These are phyloP conservation scores for Curvularia hawaiiensis DNA, from an alignment of 2,329 filamentous ascomycete species.

Conservation along the genomic window DNA sequence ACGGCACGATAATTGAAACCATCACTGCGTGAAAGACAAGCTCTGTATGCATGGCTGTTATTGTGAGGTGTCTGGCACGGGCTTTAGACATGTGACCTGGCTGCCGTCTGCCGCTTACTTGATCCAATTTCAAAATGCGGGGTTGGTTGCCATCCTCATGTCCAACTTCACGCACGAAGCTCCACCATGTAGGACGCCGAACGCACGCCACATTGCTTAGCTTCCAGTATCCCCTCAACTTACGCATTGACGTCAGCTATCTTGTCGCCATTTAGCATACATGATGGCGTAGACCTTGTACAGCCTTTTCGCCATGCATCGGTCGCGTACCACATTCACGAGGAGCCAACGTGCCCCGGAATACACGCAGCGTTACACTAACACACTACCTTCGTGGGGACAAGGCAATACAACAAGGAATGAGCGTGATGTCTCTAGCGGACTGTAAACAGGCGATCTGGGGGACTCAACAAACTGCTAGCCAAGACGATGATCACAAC, in stretches of 20 bases:
- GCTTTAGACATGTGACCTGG: neutral
- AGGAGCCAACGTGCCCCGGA: neutral
- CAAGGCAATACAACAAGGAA: neutral
- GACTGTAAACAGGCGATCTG: neutral
- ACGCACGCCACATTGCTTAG: constrained; percentile 15
- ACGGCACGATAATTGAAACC: neutral
- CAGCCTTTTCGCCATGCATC: constrained; percentile 9
- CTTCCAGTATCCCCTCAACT: constrained; percentile 6
- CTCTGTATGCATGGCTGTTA: neutral
- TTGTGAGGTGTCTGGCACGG: neutral
- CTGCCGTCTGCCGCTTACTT: neutral
- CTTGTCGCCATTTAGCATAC: constrained; percentile 1
- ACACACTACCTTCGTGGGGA: neutral
- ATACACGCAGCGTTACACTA: neutral
- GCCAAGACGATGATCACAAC: constrained; percentile 21
- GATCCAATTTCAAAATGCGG: constrained; percentile 5
- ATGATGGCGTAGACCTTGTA: constrained; percentile 16
- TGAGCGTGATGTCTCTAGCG: neutral
- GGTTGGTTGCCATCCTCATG: neutral
- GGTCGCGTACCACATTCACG: neutral
- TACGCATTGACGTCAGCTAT: constrained; percentile 21
- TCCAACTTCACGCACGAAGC: neutral
- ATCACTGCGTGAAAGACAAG: neutral
- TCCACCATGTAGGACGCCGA: constrained; percentile 2
- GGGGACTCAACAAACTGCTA: constrained; percentile 9